Percentiles rank a stretch among this genome's conserved stretches.
These are phyloP conservation scores for Microdochium trichocladiopsis DNA, from an alignment of 2,329 filamentous ascomycete genomes.

Conservation along the genomic window DNA sequence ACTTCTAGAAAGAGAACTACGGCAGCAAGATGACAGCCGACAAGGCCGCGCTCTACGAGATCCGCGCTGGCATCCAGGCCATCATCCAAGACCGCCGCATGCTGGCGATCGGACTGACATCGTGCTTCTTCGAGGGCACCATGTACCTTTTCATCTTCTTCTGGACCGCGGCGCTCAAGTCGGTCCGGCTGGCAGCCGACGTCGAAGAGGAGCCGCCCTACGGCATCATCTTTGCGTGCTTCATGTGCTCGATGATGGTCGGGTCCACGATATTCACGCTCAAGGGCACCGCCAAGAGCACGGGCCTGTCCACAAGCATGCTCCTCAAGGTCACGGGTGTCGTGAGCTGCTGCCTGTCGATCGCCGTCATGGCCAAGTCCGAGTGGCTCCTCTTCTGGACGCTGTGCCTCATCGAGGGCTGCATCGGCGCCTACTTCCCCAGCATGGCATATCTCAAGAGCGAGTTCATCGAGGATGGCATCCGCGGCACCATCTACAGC, in stretches of 20 bases:
- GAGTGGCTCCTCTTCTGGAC: conserved; percentile 43
- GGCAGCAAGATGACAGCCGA: conserved; percentile 2
- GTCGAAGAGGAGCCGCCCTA: conserved; percentile 26
- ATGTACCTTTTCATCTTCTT: conserved; percentile 60
- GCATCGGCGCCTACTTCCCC: conserved; percentile 51
- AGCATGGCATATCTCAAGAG: conserved; percentile 48
- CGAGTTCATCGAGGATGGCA: conserved; percentile 42
- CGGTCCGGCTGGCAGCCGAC: conserved; percentile 22
- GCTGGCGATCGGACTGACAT: conserved; percentile 40
- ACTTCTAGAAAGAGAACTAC: conserved; percentile 21
- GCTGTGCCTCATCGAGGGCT: conserved; percentile 50
- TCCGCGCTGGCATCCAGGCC: conserved; percentile 9
- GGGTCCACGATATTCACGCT: conserved; percentile 41
- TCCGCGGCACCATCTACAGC: conserved; percentile 47
- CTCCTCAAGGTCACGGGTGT: conserved; percentile 25
- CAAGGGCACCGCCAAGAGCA: conserved; percentile 17
- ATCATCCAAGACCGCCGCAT: conserved; percentile 36
- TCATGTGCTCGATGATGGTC: conserved; percentile 51
- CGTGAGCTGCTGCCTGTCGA: conserved; percentile 27
- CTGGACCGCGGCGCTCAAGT: conserved; percentile 49
- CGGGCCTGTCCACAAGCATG: conserved; percentile 20
- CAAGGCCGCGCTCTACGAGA: neutral
- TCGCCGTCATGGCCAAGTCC: conserved; percentile 31
- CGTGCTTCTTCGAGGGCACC: conserved; percentile 52
- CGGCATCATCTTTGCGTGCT: conserved; percentile 46